A percentile compares a stretch with the other conserved stretches of the same genome.
Conservation (phyloP, 768 basidiomycete genomes). For the Kwoniella bestiolae region DNA sequence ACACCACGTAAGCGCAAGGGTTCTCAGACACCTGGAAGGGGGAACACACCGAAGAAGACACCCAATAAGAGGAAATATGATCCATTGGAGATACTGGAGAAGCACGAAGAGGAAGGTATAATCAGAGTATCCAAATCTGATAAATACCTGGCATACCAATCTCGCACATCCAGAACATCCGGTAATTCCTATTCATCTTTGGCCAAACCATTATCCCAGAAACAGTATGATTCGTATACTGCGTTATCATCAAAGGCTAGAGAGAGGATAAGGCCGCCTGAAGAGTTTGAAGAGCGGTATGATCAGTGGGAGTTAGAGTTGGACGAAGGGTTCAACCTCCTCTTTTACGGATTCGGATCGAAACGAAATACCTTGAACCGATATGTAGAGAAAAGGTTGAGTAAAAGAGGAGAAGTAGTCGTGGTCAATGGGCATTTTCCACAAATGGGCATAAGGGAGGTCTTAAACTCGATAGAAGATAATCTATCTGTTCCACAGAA, state of each 20-base stretch:
- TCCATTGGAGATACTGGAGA: constrained; percentile 18
- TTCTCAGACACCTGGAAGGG: constrained; percentile 7
- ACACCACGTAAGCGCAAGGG: constrained; percentile 8
- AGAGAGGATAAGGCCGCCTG: constrained; percentile 17
- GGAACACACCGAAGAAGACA: constrained; percentile 24
- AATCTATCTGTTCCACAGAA: constrained; percentile 55
- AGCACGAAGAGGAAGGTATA: constrained; percentile 41
- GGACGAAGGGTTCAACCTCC: constrained; percentile 79
- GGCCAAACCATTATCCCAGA: constrained; percentile 66
- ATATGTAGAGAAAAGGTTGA: constrained; percentile 68
- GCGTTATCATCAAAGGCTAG: neutral
- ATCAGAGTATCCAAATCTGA: constrained; percentile 76
- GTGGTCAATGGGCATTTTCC: constrained; percentile 80
- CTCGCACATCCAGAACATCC: constrained; percentile 69
- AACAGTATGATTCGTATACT: constrained; percentile 40
- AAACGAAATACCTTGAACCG: constrained; percentile 77
- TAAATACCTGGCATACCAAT: constrained; percentile 69
- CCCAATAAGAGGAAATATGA: constrained; percentile 19
- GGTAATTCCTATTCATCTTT: constrained; percentile 76
- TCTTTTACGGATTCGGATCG: constrained; percentile 88
- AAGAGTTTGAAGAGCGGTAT: constrained; percentile 30
- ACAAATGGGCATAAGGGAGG: constrained; percentile 68
- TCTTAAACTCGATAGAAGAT: constrained; percentile 59
- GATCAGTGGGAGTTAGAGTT: constrained; percentile 73
- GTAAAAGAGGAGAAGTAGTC: constrained; percentile 71